Evolutionary conservation across 2,329 filamentous ascomycete species (phyloP).

Genomic region (Calonectria pseudoturangicola): DNA sequence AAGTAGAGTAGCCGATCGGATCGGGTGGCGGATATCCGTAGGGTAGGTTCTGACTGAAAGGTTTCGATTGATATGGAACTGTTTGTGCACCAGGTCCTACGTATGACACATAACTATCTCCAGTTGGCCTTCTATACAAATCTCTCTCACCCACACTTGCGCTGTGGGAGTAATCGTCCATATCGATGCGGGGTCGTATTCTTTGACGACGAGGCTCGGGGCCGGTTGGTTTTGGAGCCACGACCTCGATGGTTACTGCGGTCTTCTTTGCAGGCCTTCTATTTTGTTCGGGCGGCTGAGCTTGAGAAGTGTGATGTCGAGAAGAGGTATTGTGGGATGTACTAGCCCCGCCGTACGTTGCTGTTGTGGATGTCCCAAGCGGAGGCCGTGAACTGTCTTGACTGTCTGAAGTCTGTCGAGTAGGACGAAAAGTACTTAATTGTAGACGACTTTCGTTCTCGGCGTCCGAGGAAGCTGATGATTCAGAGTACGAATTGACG

Average conservation of each 20-base stretch:
- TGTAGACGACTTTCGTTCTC: not conserved
- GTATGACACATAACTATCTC: not conserved
- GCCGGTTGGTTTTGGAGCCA: not conserved
- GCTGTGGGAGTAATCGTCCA: conserved; percentile 16
- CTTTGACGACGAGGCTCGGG: not conserved
- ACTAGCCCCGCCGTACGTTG: not conserved
- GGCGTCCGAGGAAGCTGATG: not conserved
- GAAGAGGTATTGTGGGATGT: not conserved
- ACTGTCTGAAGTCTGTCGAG: not conserved
- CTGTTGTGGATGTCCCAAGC: not conserved
- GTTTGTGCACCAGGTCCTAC: conserved; percentile 9
- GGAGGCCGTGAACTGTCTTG: not conserved
- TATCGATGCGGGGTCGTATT: not conserved
- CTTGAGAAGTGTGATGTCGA: not conserved
- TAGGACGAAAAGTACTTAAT: not conserved
- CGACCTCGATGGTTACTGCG: not conserved
- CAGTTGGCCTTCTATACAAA: not conserved
- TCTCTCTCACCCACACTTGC: not conserved
- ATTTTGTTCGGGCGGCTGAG: not conserved
- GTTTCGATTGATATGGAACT: not conserved
- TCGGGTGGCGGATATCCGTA: not conserved
- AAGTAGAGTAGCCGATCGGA: not conserved
- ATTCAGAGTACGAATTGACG: not conserved
- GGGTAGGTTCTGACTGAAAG: not conserved
- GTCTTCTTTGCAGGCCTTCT: not conserved